Base-by-base conservation (phyloP, 371 early-diverging fungal genomes). In the Saksenaea oblongispora region DNA sequence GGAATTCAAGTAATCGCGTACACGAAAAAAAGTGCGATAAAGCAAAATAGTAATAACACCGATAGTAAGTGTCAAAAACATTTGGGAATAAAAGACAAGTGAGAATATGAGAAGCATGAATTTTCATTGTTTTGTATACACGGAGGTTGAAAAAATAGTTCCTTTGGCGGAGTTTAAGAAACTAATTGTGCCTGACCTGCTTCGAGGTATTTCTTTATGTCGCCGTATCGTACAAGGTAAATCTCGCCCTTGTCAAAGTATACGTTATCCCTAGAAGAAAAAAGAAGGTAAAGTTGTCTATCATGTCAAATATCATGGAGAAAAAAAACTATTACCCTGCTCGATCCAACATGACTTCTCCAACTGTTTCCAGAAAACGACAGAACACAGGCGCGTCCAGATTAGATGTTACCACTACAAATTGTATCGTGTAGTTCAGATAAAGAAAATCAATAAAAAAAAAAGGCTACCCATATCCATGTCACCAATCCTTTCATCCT, bases 341-440 rank as follows among this genome's bases (percentile, higher is more conserved):
- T 11, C 56, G 39, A 17, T 78, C 84, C 51, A 88, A 67, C 62
- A 85, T 84, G 56, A 85, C 81, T 27, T 82, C 82, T 7, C 91
- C 92, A 28, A 88, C 74, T 5, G 80, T 79, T 42, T 82, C 69
- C 18, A 84, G 54, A 7, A 89, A 80, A 8, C 87, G 71, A 56
- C 87, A 87, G 68, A 93, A 91, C 0, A 94, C 92, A 1, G 93
- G 89, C 27, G 85, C 80, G 35, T 92, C 87, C 51, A 90, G 58
- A 54, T 89, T 87, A 0, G 92, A 90, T 51, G 70, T 76, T 7
- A 83, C 75, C n/a, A 91, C 91, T 86, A 76, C 36, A 26, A 57
- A 58, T 34, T 18, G 31, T 42, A 31, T 17, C 8, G 15, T 22
- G 11, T 13, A 47, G 8, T 53, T 26, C 0, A 8, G 3, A 54